Conservation (phyloP, 2,329 filamentous ascomycete species). For the Thielaviopsis musarum region DNA sequence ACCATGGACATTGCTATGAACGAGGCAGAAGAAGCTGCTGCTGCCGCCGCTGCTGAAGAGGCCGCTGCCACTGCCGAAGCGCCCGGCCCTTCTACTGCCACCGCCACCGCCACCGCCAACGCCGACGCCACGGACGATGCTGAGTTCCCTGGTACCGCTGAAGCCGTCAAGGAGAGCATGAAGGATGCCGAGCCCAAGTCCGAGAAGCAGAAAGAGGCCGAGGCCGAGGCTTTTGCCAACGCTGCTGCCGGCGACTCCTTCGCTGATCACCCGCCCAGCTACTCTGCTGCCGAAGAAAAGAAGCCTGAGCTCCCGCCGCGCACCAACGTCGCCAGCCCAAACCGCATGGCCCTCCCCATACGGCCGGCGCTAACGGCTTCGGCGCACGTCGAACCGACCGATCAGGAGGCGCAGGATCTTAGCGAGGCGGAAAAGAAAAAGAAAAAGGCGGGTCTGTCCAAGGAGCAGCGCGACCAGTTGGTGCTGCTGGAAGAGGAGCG, state of each 20-base stretch:
- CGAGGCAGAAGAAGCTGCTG: constrained; percentile 53
- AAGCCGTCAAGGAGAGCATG: constrained; percentile 38
- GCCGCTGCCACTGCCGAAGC: constrained; percentile 26
- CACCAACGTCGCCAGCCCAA: constrained; percentile 17
- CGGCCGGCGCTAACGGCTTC: constrained; percentile 80
- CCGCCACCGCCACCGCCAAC: constrained; percentile 25
- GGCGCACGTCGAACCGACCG: constrained; percentile 49
- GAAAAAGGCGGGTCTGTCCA: constrained; percentile 72
- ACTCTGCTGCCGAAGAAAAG: constrained; percentile 15
- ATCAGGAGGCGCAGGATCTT: constrained; percentile 53
- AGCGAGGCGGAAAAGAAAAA: constrained; percentile 48
- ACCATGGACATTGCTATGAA: constrained; percentile 97
- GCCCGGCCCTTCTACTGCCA: too few species aligned
- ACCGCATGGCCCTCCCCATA: constrained; percentile 44
- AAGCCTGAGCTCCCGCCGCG: constrained; percentile 2
- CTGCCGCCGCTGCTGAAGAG: constrained; percentile 29
- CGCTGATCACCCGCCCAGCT: constrained; percentile 22
- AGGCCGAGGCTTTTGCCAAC: constrained; percentile 17
- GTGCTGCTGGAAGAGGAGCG: constrained; percentile 79
- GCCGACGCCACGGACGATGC: constrained; percentile 20
- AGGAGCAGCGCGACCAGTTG: constrained; percentile 87
- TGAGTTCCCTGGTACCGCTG: constrained; percentile 40
- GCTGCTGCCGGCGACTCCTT: constrained; percentile 14
- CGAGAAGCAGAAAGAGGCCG: constrained; percentile 17
- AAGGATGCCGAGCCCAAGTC: constrained; percentile 21